Evolutionary conservation across 768 basidiomycete species (phyloP).

Genomic region (Boletellus emodensis): DNA sequence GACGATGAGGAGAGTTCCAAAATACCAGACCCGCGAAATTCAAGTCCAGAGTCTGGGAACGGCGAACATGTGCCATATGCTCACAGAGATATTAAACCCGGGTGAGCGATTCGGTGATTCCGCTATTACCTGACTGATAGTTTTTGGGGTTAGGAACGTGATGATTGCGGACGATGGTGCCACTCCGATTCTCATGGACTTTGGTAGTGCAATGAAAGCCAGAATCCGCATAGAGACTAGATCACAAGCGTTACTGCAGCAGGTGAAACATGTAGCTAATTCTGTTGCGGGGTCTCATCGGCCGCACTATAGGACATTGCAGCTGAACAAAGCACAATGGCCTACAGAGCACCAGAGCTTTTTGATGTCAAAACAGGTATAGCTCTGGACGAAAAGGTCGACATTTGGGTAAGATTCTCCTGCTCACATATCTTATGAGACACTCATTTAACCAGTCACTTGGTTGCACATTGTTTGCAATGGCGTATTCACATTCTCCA

Average conservation of each 20-base stretch:
- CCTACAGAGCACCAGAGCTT: constrained; percentile 94
- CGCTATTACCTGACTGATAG: constrained; percentile 3
- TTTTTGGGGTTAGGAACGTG: constrained; percentile 61
- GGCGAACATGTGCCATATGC: constrained; percentile 81
- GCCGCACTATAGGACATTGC: constrained; percentile 73
- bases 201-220: constrained; percentile 88
- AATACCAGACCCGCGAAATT: constrained; percentile 38
- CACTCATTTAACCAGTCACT: constrained; percentile 63
- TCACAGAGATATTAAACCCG: constrained; percentile 95
- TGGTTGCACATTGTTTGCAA: constrained; percentile 90
- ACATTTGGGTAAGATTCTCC: constrained; percentile 76
- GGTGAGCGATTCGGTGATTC: constrained; percentile 45
- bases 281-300: constrained; percentile 1
- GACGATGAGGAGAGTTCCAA: constrained; percentile 68
- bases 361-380: constrained; percentile 95
- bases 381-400: constrained; percentile 88
- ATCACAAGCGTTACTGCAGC: constrained; percentile 84
- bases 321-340: constrained; percentile 98
- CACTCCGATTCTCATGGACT: constrained; percentile 94
- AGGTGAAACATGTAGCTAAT: constrained; percentile 44
- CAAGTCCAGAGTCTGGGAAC: constrained; percentile 34
- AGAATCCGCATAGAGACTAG: constrained; percentile 78
- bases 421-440: background rate
- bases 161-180: constrained; percentile 92
- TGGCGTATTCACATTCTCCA: constrained; percentile 93